Evolutionary conservation across 495 filamentous ascomycete genomes (phyloP), one percentile per base, ranked within the genome.

Genomic region (Trypethelium eluteriae): DNA sequence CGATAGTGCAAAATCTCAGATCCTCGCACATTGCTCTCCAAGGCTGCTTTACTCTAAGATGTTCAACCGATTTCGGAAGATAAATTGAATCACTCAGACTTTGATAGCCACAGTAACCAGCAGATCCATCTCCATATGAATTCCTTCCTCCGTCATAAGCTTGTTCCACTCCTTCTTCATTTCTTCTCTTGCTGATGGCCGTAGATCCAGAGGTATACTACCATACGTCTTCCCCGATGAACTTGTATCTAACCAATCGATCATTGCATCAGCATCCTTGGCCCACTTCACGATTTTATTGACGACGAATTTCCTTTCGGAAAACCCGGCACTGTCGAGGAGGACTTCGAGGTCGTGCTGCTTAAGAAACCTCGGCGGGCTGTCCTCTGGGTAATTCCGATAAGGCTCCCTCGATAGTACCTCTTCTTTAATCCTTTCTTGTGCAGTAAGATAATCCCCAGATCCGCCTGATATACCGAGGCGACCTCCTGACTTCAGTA

Each of bases 151-250:
- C 1, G 62, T 64, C 3, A 4, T 14, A 16, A 64, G 9, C 47
- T 64, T 47, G 14, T 47, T 32, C 62, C 62, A 64, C 47, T 64
- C 62, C 39, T 39, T 12, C 34, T 53, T 64, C 62, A 64, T 64
- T 34, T 64, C 62, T 3, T 39, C 36, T 3, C 38, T 64, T 32
- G 62, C 62, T 18, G 16, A 12, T 64, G 62, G 62, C 9, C 62
- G 62, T 32, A 64, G 47, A 14, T 64, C 62, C 38, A 64, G 39
- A 32, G 62, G 62, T 14, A 47, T 64, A 39, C 62, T 39, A 36
- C 62, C 62, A 36, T 64, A 64, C 18, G 62, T 64, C 18, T 64
- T 64, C 16, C 62, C 62, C 18, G 62, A 64, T 25, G 62, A 64
- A 46, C 62, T 64, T 39, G 62, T 64, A 34, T 64, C 62, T 34